Evolutionary conservation across 345 rosid species (phyloP), one percentile per base, ranked within the genome.

Genomic region (Pelargonium nanum): DNA sequence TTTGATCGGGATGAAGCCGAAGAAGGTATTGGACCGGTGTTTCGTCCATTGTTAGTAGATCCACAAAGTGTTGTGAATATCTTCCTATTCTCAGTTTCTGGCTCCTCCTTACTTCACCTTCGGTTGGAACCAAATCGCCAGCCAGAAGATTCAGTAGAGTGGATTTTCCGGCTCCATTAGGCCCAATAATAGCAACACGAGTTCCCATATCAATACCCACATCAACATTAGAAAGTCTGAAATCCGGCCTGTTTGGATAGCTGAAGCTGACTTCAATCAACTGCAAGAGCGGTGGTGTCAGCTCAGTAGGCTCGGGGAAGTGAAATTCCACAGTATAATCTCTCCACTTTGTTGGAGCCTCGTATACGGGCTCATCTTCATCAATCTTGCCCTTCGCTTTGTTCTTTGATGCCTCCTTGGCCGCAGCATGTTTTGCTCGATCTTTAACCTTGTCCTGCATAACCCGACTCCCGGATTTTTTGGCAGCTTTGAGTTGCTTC

Each of bases 121-220:
- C 96, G 0, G 72, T 75, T 16, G 99, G 90, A 74, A 66, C 76
- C 70, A 93, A 71, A 75, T 87, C 99, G 28, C 96, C 96, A 22
- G 97, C 96, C 48, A 93, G 91, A 68, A 93, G 96, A 74, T 89
- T 93, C 66, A 89, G 72, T 23, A 93, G 73, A 55, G 99, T 89
- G 56, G 96, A 89, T 67, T 93, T 93, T 55, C 96, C 99, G 56
- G 99, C 99, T 58, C 99, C 97, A 45, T 85, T 89, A 26, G 99
- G 96, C 63, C 99, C 99, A 57, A 87, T 90, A 26, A 89, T 89
- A 24, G 97, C 99, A 9, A 87, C 97, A 8, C 96, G 77, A 48
- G 99, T 89, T 57, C 96, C 97, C 99, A 93, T 89, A 75, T 93
- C 99, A 58, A 93, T 89, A 62, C 99, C 99, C 51, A 85, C 91